Percentiles rank a stretch among this genome's conserved stretches.
phyloP scores from a whole-genome alignment of 1,139 yeast species.

The Debaryomyces subglobosus region DNA sequence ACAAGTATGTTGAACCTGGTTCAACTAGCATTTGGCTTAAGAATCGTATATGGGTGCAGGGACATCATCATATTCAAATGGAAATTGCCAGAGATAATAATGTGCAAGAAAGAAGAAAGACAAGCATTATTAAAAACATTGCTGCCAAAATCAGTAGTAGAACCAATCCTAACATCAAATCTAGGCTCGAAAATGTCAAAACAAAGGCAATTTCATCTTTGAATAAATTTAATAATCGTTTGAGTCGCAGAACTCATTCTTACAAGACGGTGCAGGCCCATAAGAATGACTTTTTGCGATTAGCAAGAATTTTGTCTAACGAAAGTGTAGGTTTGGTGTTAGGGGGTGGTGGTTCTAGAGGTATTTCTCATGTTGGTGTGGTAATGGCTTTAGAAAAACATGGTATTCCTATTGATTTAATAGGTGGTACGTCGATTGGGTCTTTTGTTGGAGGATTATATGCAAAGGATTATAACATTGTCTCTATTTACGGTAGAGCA shows the following conservation, averaged over 20 bases:
- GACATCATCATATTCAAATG: constrained; percentile 89
- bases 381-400: constrained; percentile 90
- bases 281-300: constrained; percentile 84
- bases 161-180: constrained; percentile 38
- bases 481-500: constrained; percentile 87
- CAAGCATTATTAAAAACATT: constrained; percentile 36
- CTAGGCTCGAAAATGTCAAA: constrained; percentile 37
- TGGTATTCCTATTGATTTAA: constrained; percentile 90
- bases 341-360: constrained; percentile 99
- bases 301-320: constrained; percentile 88
- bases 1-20: constrained; percentile 80
- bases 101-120: constrained; percentile 19
- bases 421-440: constrained; percentile 97
- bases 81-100: constrained; percentile 29
- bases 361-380: constrained; percentile 89
- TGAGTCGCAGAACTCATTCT: constrained; percentile 15
- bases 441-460: constrained; percentile 94
- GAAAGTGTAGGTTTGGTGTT: constrained; percentile 92
- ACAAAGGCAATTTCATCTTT: constrained; percentile 31
- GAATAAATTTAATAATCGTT: constrained; percentile 22
- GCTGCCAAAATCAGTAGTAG: constrained; percentile 40
- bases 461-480: constrained; percentile 88
- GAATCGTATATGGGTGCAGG: constrained; percentile 84
- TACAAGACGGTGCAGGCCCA: constrained; percentile 59
- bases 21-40: constrained; percentile 85